Conservation (phyloP, 2,329 filamentous ascomycete genomes). For the Chaetomium globosum region DNA sequence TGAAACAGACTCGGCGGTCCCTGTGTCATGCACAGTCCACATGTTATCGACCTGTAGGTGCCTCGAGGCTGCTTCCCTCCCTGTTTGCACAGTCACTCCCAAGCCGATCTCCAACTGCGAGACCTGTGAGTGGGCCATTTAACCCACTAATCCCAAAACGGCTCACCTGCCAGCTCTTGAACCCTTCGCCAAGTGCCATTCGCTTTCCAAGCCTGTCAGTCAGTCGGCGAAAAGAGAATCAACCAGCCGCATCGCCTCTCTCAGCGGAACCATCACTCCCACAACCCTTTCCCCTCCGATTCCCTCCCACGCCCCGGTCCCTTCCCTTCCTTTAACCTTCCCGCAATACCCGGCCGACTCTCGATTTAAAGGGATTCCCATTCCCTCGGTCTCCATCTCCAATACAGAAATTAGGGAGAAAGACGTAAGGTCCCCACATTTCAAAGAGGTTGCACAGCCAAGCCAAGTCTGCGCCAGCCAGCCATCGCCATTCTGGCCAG, state of each 20-base stretch:
- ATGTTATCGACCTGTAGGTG: too few relatives aligned
- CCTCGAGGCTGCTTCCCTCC: neutral
- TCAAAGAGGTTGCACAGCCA: conserved; percentile 21
- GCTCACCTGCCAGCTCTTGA: conserved; percentile 27
- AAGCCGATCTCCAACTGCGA: conserved; percentile 22
- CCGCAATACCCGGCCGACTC: conserved; percentile 2
- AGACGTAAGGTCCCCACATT: conserved; percentile 19
- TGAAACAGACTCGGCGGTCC: neutral
- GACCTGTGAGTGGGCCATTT: conserved; percentile 8
- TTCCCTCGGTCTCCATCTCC: conserved; percentile 17
- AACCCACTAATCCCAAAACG: conserved; percentile 32
- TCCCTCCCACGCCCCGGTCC: conserved; percentile 24
- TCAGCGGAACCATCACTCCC: conserved; percentile 23
- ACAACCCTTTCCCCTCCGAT: conserved; percentile 6
- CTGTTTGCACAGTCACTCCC: neutral
- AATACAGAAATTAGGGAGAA: conserved; percentile 19
- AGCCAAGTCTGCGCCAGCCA: conserved; percentile 25
- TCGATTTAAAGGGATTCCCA: conserved; percentile 11
- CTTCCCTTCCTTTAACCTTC: conserved; percentile 18
- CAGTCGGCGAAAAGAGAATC: conserved; percentile 30
- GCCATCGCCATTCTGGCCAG: conserved; percentile 23
- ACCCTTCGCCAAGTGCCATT: conserved; percentile 27
- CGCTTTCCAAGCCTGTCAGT: conserved; percentile 30
- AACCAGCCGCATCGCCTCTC: conserved; percentile 35
- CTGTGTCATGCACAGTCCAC: neutral